Percentiles rank a stretch among this genome's conserved stretches.
Conservation (phyloP, 2,329 filamentous ascomycete species). For the Myotisia sp. region DNA sequence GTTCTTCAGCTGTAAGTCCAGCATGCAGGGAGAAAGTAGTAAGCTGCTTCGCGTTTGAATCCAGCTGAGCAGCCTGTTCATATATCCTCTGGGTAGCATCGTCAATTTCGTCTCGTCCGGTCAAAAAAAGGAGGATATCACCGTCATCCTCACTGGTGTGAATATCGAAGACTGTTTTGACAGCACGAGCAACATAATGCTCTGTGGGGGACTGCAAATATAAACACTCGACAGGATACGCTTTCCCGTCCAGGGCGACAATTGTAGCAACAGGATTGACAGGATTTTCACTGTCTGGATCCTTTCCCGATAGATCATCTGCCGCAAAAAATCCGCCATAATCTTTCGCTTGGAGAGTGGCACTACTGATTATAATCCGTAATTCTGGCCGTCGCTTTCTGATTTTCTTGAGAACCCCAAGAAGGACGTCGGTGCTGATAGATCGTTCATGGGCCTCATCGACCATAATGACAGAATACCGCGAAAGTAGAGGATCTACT, state of each 20-base stretch:
- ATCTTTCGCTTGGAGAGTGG: slow-evolving; percentile 77
- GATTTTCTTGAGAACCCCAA: slow-evolving; percentile 87
- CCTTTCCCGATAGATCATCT: slow-evolving; percentile 21
- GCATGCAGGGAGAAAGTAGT: slow-evolving; percentile 73
- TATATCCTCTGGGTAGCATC: slow-evolving; percentile 62
- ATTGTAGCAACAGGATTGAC: slow-evolving; percentile 46
- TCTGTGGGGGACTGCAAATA: slow-evolving; percentile 66
- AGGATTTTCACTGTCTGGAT: slow-evolving; percentile 21
- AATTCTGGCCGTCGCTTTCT: slow-evolving; percentile 63
- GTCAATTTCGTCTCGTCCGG: slow-evolving; percentile 87
- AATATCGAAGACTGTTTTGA: slow-evolving; percentile 76
- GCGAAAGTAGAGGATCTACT: slow-evolving; percentile 76
- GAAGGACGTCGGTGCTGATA: slow-evolving; percentile 76
- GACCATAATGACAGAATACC: slow-evolving; percentile 94
- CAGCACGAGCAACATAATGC: slow-evolving; percentile 71
- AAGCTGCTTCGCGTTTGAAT: slow-evolving; percentile 44
- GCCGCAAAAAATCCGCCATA: slow-evolving; percentile 65
- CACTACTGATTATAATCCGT: slow-evolving; percentile 81
- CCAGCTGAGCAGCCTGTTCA: slow-evolving; percentile 53
- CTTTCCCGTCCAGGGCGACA: slow-evolving; percentile 72
- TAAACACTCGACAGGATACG: slow-evolving; percentile 75
- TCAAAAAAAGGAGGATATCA: slow-evolving; percentile 82
- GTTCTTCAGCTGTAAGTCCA: slow-evolving; percentile 75
- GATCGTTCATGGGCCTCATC: slow-evolving; percentile 94
- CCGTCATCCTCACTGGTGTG: slow-evolving; percentile 67